Conservation (phyloP, 768 basidiomycete genomes). For the Xerocomellus intermedius region DNA sequence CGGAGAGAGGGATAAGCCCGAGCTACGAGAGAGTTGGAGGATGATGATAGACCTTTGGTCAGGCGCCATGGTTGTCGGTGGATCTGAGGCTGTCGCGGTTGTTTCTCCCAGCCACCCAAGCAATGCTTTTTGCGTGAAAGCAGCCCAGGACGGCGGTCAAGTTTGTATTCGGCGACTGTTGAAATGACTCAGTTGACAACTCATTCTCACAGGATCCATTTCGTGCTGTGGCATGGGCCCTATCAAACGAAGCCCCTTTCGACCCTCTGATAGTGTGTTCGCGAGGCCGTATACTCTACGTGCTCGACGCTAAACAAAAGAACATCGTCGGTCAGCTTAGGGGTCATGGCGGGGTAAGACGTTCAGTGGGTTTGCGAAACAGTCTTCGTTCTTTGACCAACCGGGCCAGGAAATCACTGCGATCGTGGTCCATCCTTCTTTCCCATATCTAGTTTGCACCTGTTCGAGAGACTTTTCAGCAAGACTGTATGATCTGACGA, state of each 20-base stretch:
- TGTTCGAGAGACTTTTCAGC: slow-evolving; percentile 72
- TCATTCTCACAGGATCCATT: slow-evolving; percentile 20
- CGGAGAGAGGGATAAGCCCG: slow-evolving; percentile 31
- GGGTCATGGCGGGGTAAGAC: slow-evolving; percentile 71
- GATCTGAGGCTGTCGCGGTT: slow-evolving; percentile 37
- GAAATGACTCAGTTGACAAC: slow-evolving; percentile 3
- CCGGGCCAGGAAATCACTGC: slow-evolving; percentile 60
- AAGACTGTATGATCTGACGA: slow-evolving; percentile 64
- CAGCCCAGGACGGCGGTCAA: slow-evolving; percentile 28
- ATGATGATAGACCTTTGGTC: slow-evolving; percentile 45
- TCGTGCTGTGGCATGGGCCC: slow-evolving; percentile 55
- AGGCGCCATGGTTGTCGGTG: slow-evolving; percentile 52
- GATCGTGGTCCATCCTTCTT: slow-evolving; percentile 59
- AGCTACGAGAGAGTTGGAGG: slow-evolving; percentile 43
- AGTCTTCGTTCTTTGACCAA: slow-evolving; percentile 4
- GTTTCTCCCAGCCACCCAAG: slow-evolving; percentile 29
- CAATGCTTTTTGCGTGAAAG: slow-evolving; percentile 32
- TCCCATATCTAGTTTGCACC: slow-evolving; percentile 61
- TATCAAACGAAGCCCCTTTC: slow-evolving; percentile 42
- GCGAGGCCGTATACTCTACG: slow-evolving; percentile 51
- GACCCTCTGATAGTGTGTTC: slow-evolving; percentile 64
- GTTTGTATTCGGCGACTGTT: slow-evolving; percentile 12
- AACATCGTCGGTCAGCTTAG: slow-evolving; percentile 49
- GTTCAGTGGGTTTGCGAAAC: neutral
- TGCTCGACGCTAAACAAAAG: slow-evolving; percentile 46